A percentile compares a stretch with the other conserved stretches of the same genome.
phyloP scores from a whole-genome alignment of 2,329 filamentous ascomycete species.

The Macrophomina phaseolina region DNA sequence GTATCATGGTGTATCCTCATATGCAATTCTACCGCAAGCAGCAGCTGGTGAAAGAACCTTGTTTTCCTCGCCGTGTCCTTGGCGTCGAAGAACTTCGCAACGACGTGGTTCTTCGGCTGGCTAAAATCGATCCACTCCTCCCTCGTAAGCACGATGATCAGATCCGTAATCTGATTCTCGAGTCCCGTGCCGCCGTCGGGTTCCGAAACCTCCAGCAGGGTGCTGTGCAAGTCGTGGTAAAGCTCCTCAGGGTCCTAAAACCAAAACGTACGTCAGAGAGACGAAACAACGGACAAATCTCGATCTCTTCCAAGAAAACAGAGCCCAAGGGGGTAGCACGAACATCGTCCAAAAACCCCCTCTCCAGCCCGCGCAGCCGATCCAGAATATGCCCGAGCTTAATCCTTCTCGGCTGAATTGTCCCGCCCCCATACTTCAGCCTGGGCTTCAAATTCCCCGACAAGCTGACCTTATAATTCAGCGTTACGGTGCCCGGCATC shows the following conservation, averaged over 20 bases:
- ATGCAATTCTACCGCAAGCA: conserved; percentile 74
- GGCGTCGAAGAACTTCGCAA: conserved; percentile 72
- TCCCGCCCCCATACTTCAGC: conserved; percentile 62
- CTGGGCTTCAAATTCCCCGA: conserved; percentile 62
- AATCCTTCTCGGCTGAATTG: conserved; percentile 66
- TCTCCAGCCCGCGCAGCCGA: conserved; percentile 49
- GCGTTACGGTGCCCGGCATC: conserved; percentile 71
- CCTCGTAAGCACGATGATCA: conserved; percentile 72
- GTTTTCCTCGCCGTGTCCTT: conserved; percentile 64
- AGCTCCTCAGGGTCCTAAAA: conserved; percentile 46
- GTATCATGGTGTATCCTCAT: conserved; percentile 68
- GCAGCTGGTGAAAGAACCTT: conserved; percentile 77
- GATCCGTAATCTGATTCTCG: conserved; percentile 74
- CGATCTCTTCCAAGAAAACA: not conserved
- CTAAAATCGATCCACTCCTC: conserved; percentile 77
- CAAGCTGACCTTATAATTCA: conserved; percentile 71
- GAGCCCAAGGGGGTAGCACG: conserved; percentile 34
- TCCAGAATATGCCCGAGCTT: conserved; percentile 58
- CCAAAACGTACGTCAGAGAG: conserved; percentile 38
- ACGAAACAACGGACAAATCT: not conserved
- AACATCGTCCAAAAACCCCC: conserved; percentile 49
- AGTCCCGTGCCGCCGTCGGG: conserved; percentile 63
- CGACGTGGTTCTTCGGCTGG: conserved; percentile 71
- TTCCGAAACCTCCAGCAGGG: conserved; percentile 71
- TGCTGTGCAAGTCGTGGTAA: conserved; percentile 68